phyloP scores from a whole-genome alignment of 176 grass and related monocot genomes.

The Eragrostis nindensis region DNA sequence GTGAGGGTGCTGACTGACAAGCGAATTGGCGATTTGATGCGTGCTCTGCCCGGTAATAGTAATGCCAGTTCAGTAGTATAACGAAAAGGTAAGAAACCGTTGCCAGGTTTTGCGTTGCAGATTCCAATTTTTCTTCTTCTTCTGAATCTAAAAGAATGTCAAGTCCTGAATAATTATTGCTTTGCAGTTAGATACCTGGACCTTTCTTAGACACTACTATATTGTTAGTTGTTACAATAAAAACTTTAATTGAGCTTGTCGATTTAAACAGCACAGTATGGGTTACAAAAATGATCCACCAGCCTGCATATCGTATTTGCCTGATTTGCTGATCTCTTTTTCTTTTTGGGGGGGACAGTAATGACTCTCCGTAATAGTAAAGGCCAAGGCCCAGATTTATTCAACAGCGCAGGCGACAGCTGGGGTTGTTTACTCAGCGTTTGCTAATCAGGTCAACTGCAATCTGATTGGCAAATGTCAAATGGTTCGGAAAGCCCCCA shows the following conservation, averaged over 20 bases:
- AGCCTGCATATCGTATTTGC: slow-evolving; percentile 4
- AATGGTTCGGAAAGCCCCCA: neutral
- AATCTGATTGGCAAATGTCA: neutral
- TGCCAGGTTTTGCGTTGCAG: no score
- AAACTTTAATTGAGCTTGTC: slow-evolving; percentile 12
- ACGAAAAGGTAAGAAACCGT: neutral
- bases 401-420: neutral
- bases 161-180: neutral
- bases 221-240: neutral
- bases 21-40: neutral
- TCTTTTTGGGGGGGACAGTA: neutral
- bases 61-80: no score
- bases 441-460: slow-evolving; percentile 2
- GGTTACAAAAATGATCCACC: neutral
- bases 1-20: slow-evolving; percentile 18
- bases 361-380: neutral
- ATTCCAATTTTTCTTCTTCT: neutral
- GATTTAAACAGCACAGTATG: neutral
- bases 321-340: neutral
- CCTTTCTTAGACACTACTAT: neutral
- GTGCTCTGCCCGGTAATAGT: neutral
- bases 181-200: neutral
- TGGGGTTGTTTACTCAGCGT: neutral
- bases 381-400: neutral
- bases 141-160: neutral